A percentile compares a stretch with the other conserved stretches of the same genome.
phyloP scores from a whole-genome alignment of 2,329 filamentous ascomycete species.

The Dactylella cylindrospora region DNA sequence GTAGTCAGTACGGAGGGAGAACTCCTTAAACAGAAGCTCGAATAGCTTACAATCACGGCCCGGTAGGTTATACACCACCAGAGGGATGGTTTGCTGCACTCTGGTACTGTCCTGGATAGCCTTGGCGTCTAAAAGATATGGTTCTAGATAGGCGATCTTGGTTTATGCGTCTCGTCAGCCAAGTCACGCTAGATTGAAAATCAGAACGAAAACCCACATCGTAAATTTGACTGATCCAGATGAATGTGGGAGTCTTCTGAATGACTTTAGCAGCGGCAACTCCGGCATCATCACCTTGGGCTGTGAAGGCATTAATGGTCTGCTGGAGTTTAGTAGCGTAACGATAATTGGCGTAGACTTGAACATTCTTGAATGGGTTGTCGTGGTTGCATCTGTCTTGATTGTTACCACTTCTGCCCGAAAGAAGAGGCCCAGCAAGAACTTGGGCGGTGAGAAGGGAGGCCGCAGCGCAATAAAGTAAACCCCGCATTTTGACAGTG shows the following conservation, averaged over 20 bases:
- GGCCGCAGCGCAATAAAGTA: constrained; percentile 19
- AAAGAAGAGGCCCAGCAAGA: constrained; percentile 19
- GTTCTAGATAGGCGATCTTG: constrained; percentile 24
- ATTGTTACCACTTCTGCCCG: constrained; percentile 24
- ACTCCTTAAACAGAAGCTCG: not conserved
- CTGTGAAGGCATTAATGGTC: constrained; percentile 52
- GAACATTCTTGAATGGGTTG: constrained; percentile 57
- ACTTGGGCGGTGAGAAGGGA: constrained; percentile 6
- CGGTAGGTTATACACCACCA: constrained; percentile 56
- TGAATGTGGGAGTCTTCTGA: constrained; percentile 54
- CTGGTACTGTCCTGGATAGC: constrained; percentile 51
- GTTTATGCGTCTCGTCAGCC: constrained; percentile 2
- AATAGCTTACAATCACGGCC: constrained; percentile 54
- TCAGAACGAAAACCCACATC: constrained; percentile 47
- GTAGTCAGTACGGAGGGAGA: not conserved
- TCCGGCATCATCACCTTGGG: constrained; percentile 52
- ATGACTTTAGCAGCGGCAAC: constrained; percentile 53
- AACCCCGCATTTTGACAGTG: constrained; percentile 15
- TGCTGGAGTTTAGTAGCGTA: constrained; percentile 55
- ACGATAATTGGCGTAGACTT: constrained; percentile 56
- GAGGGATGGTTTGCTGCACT: constrained; percentile 53
- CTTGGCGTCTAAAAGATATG: constrained; percentile 53
- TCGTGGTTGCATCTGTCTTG: constrained; percentile 45
- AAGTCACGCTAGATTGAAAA: not conserved
- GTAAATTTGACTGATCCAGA: constrained; percentile 54